Base-by-base conservation (phyloP, 306 rosid species). In the Rubus idaeus region DNA sequence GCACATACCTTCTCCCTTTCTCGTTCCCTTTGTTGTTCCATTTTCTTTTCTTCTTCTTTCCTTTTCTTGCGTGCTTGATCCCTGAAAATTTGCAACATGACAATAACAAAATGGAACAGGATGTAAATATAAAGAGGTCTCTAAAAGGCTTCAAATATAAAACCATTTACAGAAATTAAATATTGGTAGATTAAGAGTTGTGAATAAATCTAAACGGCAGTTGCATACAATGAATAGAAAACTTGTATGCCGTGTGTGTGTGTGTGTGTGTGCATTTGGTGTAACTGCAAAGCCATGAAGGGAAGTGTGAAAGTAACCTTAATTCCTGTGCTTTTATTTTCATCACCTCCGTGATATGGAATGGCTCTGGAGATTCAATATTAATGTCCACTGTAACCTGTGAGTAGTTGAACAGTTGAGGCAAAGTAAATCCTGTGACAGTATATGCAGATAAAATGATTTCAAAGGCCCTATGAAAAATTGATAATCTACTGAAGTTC, bases 1-100 rank as follows among this genome's bases (percentile, higher is more conserved):
- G 67, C 41, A 64, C 45, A 26, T 74, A 94, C 98, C 98, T 87
- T 92, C 80, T 89, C 92, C 80, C 80, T 83, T 84, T 87, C 81
- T 79, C 86, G 81, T 73, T 89, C 92, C 81, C 79, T 84, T 86
- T 87, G 82, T 78, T 83, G 78, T 73, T 88, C 88, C 40, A 76
- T 6, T 41, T 21, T 69, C 51, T 78, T 84, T 71, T 84, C 87
- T 84, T 83, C 88, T 45, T 70, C 81, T 58, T 79, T 87, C 70
- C 53, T 86, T 58, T 65, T 82, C 76, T 86, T 72, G 14, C 14
- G 55, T 60, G 53, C 52, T 82, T 77, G 83, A 74, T 85, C 85
- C 82, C 97, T 90, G 45, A 69, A 84, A 76, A 63, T 64, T 18
- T 55, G 16, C n/a, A 79, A 71, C 46, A 57, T 35, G 75, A 46